Base-by-base conservation (phyloP, 73 alveolate genomes). In the Paramecium sonneborni region DNA sequence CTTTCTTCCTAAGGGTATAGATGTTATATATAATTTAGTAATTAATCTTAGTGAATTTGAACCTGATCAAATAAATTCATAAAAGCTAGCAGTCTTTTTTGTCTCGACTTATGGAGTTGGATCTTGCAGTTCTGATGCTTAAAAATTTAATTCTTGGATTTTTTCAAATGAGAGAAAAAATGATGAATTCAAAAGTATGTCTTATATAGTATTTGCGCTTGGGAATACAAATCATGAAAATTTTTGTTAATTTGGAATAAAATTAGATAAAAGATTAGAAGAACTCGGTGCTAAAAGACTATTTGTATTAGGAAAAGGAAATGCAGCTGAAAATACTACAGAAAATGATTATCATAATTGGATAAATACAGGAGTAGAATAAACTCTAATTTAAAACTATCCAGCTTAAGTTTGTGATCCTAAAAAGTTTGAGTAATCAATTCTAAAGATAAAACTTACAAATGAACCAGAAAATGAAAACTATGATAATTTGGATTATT, bases 61-160 rank as follows among this genome's bases (percentile, higher is more conserved):
- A 56, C 85, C 94, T 43, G 88, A 44, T 7, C 43, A 41, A 30
- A 38, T 88, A 32, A 44, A 9, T n/a, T 44, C 48, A 21, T 41
- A 39, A 44, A 76, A 67, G 82, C n/a, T 76, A 46, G 41, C 37
- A 3, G 58, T 88, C 37, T 88, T 88, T 72, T 57, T 88, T 39
- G 88, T 88, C n/a, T 88, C 94, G 24, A 88, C 94, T 2, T 88
- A 88, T 28, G 94, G 94, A 88, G 79, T 43, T 1, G 94, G 94
- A 38, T 88, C 88, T 1, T 85, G 82, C 10, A 28, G 91, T 6
- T 23, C 57, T 32, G 94, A 88, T 69, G 91, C 94, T 11, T 37
- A 43, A 18, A 85, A 39, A 20, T 88, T 88, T 24, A 57, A 88
- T 68, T 76, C 43, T 8, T 88, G 94, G 94, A 70, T 88, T 18